phyloP scores from a whole-genome alignment of 1,284 basidiomycete genomes.

The Cryptococcus sp. region DNA sequence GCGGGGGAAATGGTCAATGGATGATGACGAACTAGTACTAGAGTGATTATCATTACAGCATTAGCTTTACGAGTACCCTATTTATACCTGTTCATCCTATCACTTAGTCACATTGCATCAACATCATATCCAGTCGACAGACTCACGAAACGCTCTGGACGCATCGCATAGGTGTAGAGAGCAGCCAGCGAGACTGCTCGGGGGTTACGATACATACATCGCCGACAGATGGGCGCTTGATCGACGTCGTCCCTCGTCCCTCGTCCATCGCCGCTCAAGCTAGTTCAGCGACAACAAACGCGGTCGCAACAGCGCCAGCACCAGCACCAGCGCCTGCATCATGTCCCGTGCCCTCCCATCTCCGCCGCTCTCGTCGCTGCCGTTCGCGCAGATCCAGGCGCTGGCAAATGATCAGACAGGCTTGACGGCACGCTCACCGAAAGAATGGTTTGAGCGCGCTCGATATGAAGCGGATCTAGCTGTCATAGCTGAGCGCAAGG shows the following conservation, averaged over 20 bases:
- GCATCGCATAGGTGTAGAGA: neutral
- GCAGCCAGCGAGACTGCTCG: too few relatives aligned
- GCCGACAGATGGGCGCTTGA: conserved; percentile 4
- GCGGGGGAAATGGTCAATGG: too few relatives aligned
- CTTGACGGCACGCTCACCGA: conserved; percentile 26
- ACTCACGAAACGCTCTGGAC: too few relatives aligned
- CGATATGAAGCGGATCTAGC: conserved; percentile 43
- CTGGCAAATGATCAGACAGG: conserved; percentile 28
- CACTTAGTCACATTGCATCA: too few relatives aligned
- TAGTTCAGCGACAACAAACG: neutral
- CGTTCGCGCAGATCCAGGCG: conserved; percentile 28
- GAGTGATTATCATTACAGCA: too few relatives aligned
- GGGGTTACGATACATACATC: neutral
- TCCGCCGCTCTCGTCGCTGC: conserved; percentile 27
- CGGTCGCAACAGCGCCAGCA: too few relatives aligned
- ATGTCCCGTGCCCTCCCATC: conserved; percentile 31
- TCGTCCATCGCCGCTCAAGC: neutral
- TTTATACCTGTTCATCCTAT: too few relatives aligned
- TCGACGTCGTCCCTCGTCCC: neutral
- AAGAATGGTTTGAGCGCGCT: conserved; percentile 48
- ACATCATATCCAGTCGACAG: too few relatives aligned
- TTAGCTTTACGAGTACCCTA: too few relatives aligned
- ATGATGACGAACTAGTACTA: too few relatives aligned
- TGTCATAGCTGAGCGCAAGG: conserved; percentile 37
- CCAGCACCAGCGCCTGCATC: neutral